These are phyloP conservation scores for Senecio squalidus DNA, from an alignment of 140 eudicot species.

Conservation along the genomic window DNA sequence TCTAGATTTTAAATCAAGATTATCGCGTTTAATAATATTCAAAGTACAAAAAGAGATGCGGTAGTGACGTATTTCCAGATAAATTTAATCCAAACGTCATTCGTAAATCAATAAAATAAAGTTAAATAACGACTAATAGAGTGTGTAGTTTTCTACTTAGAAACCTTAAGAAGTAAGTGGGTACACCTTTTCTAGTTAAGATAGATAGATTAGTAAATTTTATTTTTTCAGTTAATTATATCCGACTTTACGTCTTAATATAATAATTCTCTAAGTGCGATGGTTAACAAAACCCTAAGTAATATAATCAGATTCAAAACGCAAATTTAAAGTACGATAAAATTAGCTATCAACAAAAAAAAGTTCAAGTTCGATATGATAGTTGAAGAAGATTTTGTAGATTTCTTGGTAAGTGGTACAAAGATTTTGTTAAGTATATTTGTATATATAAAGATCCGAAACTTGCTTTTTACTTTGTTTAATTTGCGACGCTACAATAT, in stretches of 20 bases:
- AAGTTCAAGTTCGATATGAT: slow-evolving; percentile 9
- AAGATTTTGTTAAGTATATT: slow-evolving; percentile 23
- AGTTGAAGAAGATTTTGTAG: slow-evolving; percentile 30
- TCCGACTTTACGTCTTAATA: too few relatives aligned
- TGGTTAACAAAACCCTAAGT: too few relatives aligned
- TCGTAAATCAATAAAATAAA: too few relatives aligned
- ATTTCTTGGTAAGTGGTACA: slow-evolving; percentile 25
- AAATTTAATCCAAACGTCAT: too few relatives aligned
- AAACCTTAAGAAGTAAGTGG: too few relatives aligned
- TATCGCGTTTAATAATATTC: not conserved
- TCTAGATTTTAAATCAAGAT: not conserved
- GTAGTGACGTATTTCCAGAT: slow-evolving; percentile 25
- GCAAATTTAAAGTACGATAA: too few relatives aligned
- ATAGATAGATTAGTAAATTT: too few relatives aligned
- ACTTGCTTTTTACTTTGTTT: slow-evolving; percentile 12
- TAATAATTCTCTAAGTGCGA: too few relatives aligned
- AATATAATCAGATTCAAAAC: too few relatives aligned
- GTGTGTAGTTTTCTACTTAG: slow-evolving; percentile 13
- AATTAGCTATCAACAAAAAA: too few relatives aligned
- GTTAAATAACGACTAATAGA: not conserved
- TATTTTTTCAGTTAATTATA: too few relatives aligned
- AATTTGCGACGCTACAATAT: slow-evolving; percentile 23
- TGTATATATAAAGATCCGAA: slow-evolving; percentile 28
- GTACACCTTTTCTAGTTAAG: too few relatives aligned
- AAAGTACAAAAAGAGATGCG: not conserved